Evolutionary conservation across 129 eudicot species (phyloP), one percentile per base, ranked within the genome.

Genomic region (Helianthus tuberosus): DNA sequence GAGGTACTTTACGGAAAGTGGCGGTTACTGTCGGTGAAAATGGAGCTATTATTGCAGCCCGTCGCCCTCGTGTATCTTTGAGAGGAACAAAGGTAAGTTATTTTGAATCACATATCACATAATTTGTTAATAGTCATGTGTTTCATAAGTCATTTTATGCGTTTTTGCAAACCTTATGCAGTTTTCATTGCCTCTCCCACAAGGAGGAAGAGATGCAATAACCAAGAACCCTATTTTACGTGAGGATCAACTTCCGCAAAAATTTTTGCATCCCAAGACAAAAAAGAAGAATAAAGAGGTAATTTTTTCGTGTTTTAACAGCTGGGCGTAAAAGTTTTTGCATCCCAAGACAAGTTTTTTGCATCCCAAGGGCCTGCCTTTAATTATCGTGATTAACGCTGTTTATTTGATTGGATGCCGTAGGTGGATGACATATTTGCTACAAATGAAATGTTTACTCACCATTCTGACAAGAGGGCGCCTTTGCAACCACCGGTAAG

Each of bases 21-120:
- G 96, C 98, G 63, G 97, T 88, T 53, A 94, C 98, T 49, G 97
- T 94, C 72, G 92, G 89, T 85, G 98, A 90, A 84, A 94, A 90
- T 73, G 98, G 98, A 66, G 78, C 90, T 60, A 69, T 82, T 32
- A 76, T 94, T 71, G 85, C 96, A 67, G 88, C 91, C 39, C 98
- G 97, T 20, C 75, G 84, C 27, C 91, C 95, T 13, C 91, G 97
- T 60, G 38, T 91, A 66, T 90, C 93, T 61, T 66, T 94, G 75
- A 91, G 98, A 6, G 98, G 98, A 73, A 94, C 98, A 59, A 85
- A 86, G 87, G 98, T 86, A 63, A 75, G 81, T 79, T 36, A 47
- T 10, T 39, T 48, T 47, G 1, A 9, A 38, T 64, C 41, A 32
- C 67, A 1, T 36, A 59, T 59, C 10, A 25, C 41, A 59, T 29